phyloP scores from a whole-genome alignment of 2,329 filamentous ascomycete genomes.

The Aspergillus floridensis region DNA sequence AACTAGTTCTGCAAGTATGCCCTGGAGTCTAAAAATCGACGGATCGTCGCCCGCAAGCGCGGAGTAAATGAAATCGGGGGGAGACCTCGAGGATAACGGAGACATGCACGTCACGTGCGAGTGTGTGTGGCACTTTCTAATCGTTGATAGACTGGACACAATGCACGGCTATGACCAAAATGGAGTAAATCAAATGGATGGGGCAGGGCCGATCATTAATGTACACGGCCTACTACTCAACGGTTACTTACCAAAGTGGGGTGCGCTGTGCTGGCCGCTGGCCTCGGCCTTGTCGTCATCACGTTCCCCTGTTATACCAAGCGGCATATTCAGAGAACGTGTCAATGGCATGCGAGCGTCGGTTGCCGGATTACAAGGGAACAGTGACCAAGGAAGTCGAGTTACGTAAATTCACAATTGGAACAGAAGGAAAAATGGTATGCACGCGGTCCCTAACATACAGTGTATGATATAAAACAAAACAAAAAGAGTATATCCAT shows the following conservation, averaged over 20 bases:
- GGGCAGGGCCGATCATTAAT: not conserved
- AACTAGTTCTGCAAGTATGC: not conserved
- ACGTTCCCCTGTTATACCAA: not conserved
- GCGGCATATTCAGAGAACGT: not conserved
- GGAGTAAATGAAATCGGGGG: not conserved
- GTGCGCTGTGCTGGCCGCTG: not conserved
- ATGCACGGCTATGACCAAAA: too few species aligned
- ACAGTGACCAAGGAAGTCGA: not conserved
- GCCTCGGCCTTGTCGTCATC: not conserved
- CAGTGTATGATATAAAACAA: conserved; percentile 32
- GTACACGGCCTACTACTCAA: not conserved
- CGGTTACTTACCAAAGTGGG: conserved; percentile 2
- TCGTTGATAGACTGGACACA: too few species aligned
- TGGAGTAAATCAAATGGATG: too few species aligned
- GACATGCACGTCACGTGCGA: not conserved
- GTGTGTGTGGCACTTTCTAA: not conserved
- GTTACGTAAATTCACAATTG: not conserved
- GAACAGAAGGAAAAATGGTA: conserved; percentile 34
- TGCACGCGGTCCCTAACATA: conserved; percentile 40
- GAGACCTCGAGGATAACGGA: not conserved
- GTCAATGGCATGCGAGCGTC: not conserved
- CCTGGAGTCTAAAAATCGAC: not conserved
- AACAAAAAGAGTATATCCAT: conserved; percentile 40
- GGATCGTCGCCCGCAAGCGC: not conserved
- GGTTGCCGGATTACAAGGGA: not conserved